Percentiles rank a stretch among this genome's conserved stretches.
Conservation (phyloP, 257 asterid species). For the Catharanthus roseus region DNA sequence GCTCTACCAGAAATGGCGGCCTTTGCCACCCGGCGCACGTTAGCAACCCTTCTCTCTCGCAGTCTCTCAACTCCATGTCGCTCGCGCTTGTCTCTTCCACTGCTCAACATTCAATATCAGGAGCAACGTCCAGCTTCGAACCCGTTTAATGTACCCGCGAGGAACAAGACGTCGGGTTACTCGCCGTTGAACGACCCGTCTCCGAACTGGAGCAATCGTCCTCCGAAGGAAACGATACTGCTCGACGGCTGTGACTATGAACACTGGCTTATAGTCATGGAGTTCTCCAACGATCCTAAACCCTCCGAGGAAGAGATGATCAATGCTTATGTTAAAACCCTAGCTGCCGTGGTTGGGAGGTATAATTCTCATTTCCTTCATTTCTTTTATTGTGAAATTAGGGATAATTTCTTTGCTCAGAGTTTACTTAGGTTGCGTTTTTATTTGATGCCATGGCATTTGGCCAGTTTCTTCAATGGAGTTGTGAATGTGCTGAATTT, state of each 20-base stretch:
- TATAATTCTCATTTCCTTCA: conserved; percentile 10
- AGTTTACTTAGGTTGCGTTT: neutral
- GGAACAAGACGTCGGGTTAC: conserved; percentile 65
- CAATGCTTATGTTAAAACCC: conserved; percentile 75
- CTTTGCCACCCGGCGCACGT: conserved; percentile 57
- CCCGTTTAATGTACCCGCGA: conserved; percentile 30
- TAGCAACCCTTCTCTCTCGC: conserved; percentile 47
- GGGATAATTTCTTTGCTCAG: neutral
- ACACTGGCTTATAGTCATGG: conserved; percentile 94
- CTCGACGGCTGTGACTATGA: conserved; percentile 96
- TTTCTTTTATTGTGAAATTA: too few relatives aligned
- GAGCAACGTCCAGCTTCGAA: conserved; percentile 7
- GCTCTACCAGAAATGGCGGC: conserved; percentile 41
- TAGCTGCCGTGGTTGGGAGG: conserved; percentile 79
- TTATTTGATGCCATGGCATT: neutral
- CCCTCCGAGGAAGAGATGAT: conserved; percentile 79
- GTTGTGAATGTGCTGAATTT: neutral
- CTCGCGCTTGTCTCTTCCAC: conserved; percentile 36
- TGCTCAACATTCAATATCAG: conserved; percentile 26
- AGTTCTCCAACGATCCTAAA: conserved; percentile 56
- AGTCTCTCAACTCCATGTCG: conserved; percentile 35
- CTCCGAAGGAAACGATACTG: conserved; percentile 83
- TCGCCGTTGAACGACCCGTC: conserved; percentile 89
- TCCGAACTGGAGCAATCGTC: conserved; percentile 97
- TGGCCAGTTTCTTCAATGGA: too few relatives aligned